Percentiles rank a stretch among this genome's conserved stretches.
These are phyloP conservation scores for Saccharomyces hybrid DNA, from an alignment of 1,139 yeast species.

Conservation along the genomic window DNA sequence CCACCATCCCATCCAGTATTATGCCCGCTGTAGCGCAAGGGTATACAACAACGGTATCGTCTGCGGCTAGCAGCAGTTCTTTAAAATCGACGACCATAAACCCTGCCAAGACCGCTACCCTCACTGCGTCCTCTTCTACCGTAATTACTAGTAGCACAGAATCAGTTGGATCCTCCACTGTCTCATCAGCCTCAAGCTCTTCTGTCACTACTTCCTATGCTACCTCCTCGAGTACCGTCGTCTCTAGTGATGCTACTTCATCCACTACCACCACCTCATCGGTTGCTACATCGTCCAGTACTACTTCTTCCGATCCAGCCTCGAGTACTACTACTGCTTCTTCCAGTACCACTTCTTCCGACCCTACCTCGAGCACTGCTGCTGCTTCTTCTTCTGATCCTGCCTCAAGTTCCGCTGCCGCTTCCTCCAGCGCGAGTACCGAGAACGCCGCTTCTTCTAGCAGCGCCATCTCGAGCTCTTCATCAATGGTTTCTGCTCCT, in stretches of 20 bases:
- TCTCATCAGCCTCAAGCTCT: not conserved
- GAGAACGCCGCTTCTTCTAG: not conserved
- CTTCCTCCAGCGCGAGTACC: not conserved
- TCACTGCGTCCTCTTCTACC: not conserved
- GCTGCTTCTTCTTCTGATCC: not conserved
- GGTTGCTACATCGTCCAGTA: not conserved
- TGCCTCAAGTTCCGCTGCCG: too few species aligned
- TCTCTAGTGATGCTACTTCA: not conserved
- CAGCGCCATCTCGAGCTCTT: not conserved
- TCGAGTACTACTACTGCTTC: not conserved
- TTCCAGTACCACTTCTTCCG: not conserved
- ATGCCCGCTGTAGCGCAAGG: not conserved
- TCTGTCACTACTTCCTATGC: not conserved
- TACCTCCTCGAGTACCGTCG: not conserved
- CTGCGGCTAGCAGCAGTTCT: not conserved
- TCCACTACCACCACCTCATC: not conserved
- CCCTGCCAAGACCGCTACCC: not conserved
- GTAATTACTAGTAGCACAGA: not conserved
- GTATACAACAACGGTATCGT: not conserved
- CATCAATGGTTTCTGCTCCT: not conserved
- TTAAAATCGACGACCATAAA: not conserved
- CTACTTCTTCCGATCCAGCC: not conserved
- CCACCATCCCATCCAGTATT: not conserved
- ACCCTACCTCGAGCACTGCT: not conserved
- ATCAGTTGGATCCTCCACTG: not conserved